phyloP scores from a whole-genome alignment of 225 moss, liverwort and hornwort genomes.

The Antitrichia curtipendula region DNA sequence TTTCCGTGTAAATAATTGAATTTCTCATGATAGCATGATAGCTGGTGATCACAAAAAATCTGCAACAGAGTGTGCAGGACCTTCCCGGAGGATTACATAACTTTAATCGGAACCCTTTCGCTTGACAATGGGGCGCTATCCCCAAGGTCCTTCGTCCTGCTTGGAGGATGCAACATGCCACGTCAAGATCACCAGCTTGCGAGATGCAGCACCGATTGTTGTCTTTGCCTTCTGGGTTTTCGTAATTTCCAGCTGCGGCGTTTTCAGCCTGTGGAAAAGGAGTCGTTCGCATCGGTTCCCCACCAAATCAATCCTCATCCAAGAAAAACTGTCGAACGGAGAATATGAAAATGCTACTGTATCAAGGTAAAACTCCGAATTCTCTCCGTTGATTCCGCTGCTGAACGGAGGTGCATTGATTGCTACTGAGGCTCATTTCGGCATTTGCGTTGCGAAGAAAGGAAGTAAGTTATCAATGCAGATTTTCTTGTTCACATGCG shows the following conservation, averaged over 20 bases:
- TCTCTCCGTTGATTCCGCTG: not conserved
- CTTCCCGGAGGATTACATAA: not conserved
- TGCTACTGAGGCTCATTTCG: not conserved
- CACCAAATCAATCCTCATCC: conserved; percentile 11
- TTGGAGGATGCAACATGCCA: conserved; percentile 43
- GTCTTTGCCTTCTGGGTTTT: conserved; percentile 48
- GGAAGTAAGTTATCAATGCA: not conserved
- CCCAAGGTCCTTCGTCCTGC: conserved; percentile 45
- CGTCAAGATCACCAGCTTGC: conserved; percentile 50
- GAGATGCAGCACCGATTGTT: conserved; percentile 32
- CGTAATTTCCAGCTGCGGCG: conserved; percentile 16
- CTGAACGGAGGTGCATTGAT: not conserved
- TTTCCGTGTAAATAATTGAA: not conserved
- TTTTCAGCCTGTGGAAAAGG: conserved; percentile 38
- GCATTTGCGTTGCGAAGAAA: not conserved
- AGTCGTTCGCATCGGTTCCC: conserved; percentile 6
- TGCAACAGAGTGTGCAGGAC: not conserved
- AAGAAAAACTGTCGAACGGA: not conserved
- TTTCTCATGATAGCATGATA: not conserved
- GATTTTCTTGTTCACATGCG: not conserved
- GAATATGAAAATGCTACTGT: not conserved
- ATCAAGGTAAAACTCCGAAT: not conserved
- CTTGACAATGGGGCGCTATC: conserved; percentile 48
- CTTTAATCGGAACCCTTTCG: not conserved
- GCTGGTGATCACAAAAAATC: not conserved